Base-by-base conservation (phyloP, 2,329 filamentous ascomycete species). In the Exophiala dermatitidis region DNA sequence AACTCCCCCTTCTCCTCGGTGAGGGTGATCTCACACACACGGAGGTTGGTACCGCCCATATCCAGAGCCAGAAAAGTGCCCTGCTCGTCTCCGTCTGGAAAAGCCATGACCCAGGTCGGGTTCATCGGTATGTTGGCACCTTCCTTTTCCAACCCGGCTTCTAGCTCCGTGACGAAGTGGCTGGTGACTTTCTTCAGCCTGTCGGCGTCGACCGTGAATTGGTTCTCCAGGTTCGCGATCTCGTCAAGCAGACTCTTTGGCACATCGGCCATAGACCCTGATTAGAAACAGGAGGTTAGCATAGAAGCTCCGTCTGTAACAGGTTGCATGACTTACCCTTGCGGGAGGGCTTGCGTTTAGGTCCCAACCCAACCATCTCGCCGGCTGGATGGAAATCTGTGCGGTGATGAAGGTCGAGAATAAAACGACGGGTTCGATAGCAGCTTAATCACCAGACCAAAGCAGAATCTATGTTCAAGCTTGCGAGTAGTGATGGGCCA, bases 81-180 rank as follows among this genome's bases (percentile, higher is more conserved):
- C 5, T 83, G 87, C 71, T 96, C 91, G 61, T 90, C 72, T 60
- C 91, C 91, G 67, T 85, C 86, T 26, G 91, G 91, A 70, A 89
- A 89, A 44, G 81, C 81, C 83, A 95, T 90, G 59, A 94, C 90
- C 91, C 91, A 96, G 52, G 90, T 95, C 54, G 91, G 87, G 74
- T 96, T 96, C 91, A 97, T 96, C 56, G 91, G 90, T 88, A 98
- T 97, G 69, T 85, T 94, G 56, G 90, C 90, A 58, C 91, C 91
- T 72, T 95, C 85, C 54, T 90, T 85, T 50, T 80, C 86, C 50
- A 97, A 77, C 64, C 90, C 88, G 73, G 95, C 95, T 59, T 84
- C 80, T 50, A 98, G 81, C 76, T 98, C 93, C 33, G 78, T 79
- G 47, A 94, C 78, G 69, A 98, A 98, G 70, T 95, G 91, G 49